Percentiles rank a stretch among this genome's conserved stretches.
Evolutionary conservation across 2,329 filamentous ascomycete genomes (phyloP).

Genomic region (Trichoderma koningii): DNA sequence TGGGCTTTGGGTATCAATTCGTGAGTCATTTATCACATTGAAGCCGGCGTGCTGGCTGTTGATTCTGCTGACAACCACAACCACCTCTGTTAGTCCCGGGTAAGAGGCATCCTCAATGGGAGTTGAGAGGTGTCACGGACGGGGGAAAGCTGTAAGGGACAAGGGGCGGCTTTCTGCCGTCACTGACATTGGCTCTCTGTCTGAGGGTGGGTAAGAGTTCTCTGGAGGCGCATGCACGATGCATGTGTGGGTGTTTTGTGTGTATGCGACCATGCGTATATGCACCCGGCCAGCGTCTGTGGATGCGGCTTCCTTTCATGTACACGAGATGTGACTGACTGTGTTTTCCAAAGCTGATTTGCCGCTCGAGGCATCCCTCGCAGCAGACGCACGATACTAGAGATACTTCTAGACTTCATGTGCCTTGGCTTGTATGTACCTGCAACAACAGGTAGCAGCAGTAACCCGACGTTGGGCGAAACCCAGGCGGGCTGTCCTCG

Average conservation of each 20-base stretch:
- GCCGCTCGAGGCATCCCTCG: neutral
- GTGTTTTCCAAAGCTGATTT: neutral
- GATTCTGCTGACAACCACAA: slow-evolving; percentile 5
- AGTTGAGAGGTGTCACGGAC: slow-evolving; percentile 4
- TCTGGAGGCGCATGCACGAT: slow-evolving; percentile 21
- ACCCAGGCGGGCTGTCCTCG: no score
- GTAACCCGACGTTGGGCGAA: neutral
- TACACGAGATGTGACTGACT: slow-evolving; percentile 16
- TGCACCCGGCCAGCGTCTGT: slow-evolving; percentile 2
- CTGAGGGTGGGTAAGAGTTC: slow-evolving; percentile 7
- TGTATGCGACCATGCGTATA: slow-evolving; percentile 23
- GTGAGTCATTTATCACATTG: slow-evolving; percentile 14
- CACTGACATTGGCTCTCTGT: slow-evolving; percentile 4
- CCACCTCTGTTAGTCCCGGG: slow-evolving; percentile 12
- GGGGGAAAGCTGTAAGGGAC: slow-evolving; percentile 19
- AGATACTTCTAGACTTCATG: neutral
- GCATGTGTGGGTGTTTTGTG: slow-evolving; percentile 21
- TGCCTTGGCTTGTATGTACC: neutral
- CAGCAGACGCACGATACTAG: neutral
- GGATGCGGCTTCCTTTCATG: neutral
- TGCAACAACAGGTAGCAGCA: neutral
- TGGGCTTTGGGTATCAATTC: slow-evolving; percentile 24
- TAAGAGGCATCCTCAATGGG: slow-evolving; percentile 2
- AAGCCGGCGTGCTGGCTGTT: neutral
- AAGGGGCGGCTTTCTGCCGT: neutral